A percentile compares a stretch with the other conserved stretches of the same genome.
Evolutionary conservation across 2,329 filamentous ascomycete species (phyloP).

Genomic region (Fusarium denticulatum): DNA sequence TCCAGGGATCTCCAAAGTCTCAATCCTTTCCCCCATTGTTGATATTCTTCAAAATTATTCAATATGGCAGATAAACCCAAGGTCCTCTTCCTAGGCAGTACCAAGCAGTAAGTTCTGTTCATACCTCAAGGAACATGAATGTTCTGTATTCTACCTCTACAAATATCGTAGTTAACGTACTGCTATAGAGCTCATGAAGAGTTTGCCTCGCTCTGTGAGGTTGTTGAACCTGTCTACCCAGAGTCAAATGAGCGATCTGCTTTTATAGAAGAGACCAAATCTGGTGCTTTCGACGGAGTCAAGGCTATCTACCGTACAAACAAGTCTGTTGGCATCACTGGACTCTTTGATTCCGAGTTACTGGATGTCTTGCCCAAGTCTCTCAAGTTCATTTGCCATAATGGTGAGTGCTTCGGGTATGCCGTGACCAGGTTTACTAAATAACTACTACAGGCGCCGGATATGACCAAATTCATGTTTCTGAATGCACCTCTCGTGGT

Average conservation of each 20-base stretch:
- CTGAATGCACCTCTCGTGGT: constrained; percentile 72
- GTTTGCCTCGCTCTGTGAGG: constrained; percentile 68
- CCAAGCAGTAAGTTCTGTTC: constrained; percentile 50
- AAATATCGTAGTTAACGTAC: not conserved
- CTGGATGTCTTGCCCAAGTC: constrained; percentile 64
- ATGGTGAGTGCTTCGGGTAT: constrained; percentile 55
- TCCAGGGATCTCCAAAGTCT: not conserved
- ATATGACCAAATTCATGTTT: constrained; percentile 83
- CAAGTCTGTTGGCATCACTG: constrained; percentile 70
- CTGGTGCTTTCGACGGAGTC: constrained; percentile 73
- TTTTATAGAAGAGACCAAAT: constrained; percentile 75
- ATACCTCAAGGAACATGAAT: not conserved
- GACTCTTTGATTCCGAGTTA: constrained; percentile 76
- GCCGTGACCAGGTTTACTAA: not conserved
- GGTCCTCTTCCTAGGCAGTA: constrained; percentile 53
- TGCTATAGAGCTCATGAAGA: constrained; percentile 49
- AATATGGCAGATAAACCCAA: constrained; percentile 47
- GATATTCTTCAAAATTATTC: not conserved
- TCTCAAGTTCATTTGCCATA: constrained; percentile 69
- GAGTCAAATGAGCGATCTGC: constrained; percentile 68
- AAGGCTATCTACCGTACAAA: constrained; percentile 78
- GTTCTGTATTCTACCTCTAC: not conserved
- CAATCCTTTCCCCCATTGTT: not conserved
- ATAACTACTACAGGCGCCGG: constrained; percentile 70
- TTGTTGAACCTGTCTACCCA: constrained; percentile 74